Evolutionary conservation across 106 monocot genomes (phyloP), one percentile per base, ranked within the genome.

Genomic region (Allium sativum): DNA sequence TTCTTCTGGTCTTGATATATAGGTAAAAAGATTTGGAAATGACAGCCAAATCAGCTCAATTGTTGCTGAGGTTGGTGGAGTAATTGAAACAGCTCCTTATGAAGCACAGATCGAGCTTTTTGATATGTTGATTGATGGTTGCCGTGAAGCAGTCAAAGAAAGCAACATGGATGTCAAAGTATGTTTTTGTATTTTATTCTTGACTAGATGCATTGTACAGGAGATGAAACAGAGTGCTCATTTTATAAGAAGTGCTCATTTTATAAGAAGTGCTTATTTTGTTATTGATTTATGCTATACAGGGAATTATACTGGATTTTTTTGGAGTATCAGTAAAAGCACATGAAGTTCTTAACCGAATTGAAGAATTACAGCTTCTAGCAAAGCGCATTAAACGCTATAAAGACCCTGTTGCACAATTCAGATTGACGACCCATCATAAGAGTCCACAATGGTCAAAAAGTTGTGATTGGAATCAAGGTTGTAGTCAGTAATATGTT

Each of bases 381-480:
- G 98, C 77, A 65, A 98, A 88, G 56, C 91, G 92, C 54, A 88
- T 98, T 76, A 81, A 61, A 57, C 84, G 80, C 20, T 98, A 88
- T 53, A 62, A 91, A 77, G 92, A 98, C 83, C 92, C 98, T 58
- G 72, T 85, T 59, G 73, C 68, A 21, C 92, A 98, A 52, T 98
- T 92, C 60, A 79, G 98, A 6, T 74, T 98, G 60, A 70, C 88
- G 40, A 74, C 72, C 62, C 74, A 88, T 18, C 82, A 92, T 74
- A 98, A 98, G 83, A 88, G 76, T 67, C 92, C 98, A 46, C 91
- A 92, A 46, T 98, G 98, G 98, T 92, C 98, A 40, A 92, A 92
- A 77, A 92, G 88, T 48, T 98, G 98, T 68, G 88, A 88, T 12
- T 98, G 98, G 98, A 98, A 80, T 85, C 73, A 82, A 78, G 90